These are phyloP conservation scores for Diospyros kaki DNA, from an alignment of 148 eudicot species.

Conservation along the genomic window DNA sequence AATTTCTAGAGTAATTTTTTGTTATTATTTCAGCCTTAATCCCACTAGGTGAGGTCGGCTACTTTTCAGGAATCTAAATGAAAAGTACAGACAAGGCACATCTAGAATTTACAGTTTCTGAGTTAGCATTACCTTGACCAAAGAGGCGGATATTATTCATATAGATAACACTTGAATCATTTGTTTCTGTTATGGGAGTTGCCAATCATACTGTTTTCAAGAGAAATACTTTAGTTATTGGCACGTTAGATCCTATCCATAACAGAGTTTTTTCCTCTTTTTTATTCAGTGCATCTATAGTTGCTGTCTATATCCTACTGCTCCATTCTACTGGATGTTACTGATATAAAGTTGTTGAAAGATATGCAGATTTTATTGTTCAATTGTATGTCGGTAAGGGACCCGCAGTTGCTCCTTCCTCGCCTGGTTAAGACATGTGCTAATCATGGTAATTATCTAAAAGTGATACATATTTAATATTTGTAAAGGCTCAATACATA, in stretches of 20 bases:
- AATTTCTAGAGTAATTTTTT: too few relatives aligned
- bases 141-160: not conserved
- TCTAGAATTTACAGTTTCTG: not conserved
- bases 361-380: constrained; percentile 82
- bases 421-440: constrained; percentile 62
- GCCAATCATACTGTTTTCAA: not conserved
- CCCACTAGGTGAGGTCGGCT: too few relatives aligned
- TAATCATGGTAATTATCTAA: constrained; percentile 46
- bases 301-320: not conserved
- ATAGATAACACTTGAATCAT: not conserved
- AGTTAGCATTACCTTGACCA: not conserved
- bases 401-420: constrained; percentile 90
- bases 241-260: not conserved
- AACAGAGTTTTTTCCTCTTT: not conserved
- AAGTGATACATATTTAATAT: not conserved
- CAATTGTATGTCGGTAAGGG: constrained; percentile 98
- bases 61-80: not conserved
- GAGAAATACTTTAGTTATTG: not conserved
- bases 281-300: not conserved
- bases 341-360: constrained; percentile 23
- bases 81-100: not conserved
- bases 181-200: not conserved
- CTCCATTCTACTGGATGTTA: constrained; percentile 12
- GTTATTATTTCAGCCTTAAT: too few relatives aligned
- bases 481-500: not conserved